phyloP scores from a whole-genome alignment of 768 basidiomycete genomes.

The Phanerochaete sordida region DNA sequence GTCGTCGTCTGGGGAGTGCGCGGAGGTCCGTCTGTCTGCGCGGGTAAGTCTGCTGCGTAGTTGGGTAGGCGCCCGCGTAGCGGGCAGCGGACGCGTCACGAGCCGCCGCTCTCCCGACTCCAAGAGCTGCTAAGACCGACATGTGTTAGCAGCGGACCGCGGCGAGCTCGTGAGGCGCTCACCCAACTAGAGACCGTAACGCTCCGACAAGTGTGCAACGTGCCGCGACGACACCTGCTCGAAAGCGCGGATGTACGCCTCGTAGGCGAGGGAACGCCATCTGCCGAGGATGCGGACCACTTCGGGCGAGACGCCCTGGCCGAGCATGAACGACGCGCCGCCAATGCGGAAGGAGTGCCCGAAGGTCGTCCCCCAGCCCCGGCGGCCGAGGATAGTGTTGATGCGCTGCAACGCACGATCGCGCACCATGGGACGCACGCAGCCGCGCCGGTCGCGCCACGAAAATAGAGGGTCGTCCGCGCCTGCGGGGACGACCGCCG shows the following conservation, averaged over 20 bases:
- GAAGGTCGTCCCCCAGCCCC: slow-evolving; percentile 31
- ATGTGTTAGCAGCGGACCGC: not conserved
- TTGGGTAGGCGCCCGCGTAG: not conserved
- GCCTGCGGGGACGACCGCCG: slow-evolving; percentile 22
- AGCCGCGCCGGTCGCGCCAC: slow-evolving; percentile 28
- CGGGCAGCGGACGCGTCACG: not conserved
- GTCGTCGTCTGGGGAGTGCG: no score
- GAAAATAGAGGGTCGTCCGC: slow-evolving; percentile 32
- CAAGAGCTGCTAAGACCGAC: not conserved
- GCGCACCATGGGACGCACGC: slow-evolving; percentile 28
- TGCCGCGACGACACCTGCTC: slow-evolving; percentile 22
- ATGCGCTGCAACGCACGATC: slow-evolving; percentile 23
- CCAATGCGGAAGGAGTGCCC: slow-evolving; percentile 44
- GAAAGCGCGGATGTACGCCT: slow-evolving; percentile 31
- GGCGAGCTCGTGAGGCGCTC: slow-evolving; percentile 1
- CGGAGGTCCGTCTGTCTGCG: no score
- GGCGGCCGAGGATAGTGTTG: slow-evolving; percentile 25
- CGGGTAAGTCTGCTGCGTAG: not conserved
- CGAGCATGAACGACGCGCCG: slow-evolving; percentile 34
- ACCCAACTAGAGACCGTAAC: not conserved
- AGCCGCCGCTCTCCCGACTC: not conserved
- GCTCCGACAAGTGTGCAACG: not conserved
- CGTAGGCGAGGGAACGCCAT: slow-evolving; percentile 38
- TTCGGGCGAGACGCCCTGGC: slow-evolving; percentile 30
- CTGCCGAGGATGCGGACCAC: slow-evolving; percentile 30